phyloP scores from a whole-genome alignment of 2,329 filamentous ascomycete genomes.

The Ilyonectria destructans region DNA sequence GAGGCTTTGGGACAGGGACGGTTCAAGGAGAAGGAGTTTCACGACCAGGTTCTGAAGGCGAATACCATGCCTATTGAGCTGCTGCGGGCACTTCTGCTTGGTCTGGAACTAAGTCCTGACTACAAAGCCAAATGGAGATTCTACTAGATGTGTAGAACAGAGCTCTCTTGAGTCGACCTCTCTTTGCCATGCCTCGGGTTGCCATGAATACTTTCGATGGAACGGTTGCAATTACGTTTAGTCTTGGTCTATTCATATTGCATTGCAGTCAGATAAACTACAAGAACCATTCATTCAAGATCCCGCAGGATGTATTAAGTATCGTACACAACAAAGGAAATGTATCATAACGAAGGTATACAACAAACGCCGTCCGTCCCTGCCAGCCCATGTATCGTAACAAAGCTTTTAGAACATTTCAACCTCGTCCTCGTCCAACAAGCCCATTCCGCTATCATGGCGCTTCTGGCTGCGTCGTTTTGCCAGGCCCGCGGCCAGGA shows the following conservation, averaged over 20 bases:
- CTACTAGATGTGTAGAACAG: constrained; percentile 41
- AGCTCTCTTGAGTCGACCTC: not conserved
- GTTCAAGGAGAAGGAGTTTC: constrained; percentile 69
- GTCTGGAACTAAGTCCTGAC: constrained; percentile 59
- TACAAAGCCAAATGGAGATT: constrained; percentile 68
- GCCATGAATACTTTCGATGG: not conserved
- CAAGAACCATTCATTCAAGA: not conserved
- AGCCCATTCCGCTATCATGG: constrained; percentile 70
- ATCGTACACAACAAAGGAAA: constrained; percentile 36
- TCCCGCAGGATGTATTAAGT: constrained; percentile 16
- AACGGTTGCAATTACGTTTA: not conserved
- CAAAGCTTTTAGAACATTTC: constrained; percentile 47
- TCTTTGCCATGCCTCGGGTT: not conserved
- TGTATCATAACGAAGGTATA: constrained; percentile 31
- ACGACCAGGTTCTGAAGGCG: constrained; percentile 66
- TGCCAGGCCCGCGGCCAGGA: constrained; percentile 49
- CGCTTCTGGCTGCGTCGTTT: constrained; percentile 58
- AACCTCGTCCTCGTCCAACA: constrained; percentile 69
- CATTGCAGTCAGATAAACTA: not conserved
- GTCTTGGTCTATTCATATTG: not conserved
- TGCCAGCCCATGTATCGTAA: constrained; percentile 2
- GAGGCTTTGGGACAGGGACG: constrained; percentile 61
- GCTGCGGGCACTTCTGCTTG: constrained; percentile 64
- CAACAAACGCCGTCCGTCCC: constrained; percentile 33
- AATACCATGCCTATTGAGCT: constrained; percentile 72